phyloP scores from a whole-genome alignment of 768 basidiomycete species.

The Pholiota microspora region DNA sequence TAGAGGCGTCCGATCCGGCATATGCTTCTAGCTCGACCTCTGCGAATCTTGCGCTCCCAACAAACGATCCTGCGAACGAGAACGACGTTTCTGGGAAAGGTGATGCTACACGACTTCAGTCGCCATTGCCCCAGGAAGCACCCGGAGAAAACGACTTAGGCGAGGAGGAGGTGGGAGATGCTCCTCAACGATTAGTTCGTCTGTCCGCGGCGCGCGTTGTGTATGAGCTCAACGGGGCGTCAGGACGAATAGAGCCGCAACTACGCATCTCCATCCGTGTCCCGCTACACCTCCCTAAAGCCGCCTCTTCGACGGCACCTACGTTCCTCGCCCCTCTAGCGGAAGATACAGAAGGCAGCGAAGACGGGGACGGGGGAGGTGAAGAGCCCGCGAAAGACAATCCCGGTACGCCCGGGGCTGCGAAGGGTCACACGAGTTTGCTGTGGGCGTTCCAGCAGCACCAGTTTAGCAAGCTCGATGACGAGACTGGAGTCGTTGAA shows the following conservation, averaged over 20 bases:
- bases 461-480: slow-evolving; percentile 6
- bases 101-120: slow-evolving; percentile 7
- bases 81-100: neutral
- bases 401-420: neutral
- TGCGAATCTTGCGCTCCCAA: too few relatives aligned
- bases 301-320: neutral
- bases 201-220: slow-evolving; percentile 29
- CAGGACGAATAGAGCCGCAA: slow-evolving; percentile 53
- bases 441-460: slow-evolving; percentile 20
- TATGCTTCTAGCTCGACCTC: neutral
- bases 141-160: neutral
- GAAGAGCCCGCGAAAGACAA: slow-evolving; percentile 1
- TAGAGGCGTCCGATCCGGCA: slow-evolving; percentile 20
- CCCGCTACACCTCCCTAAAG: slow-evolving; percentile 7
- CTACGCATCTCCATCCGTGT: slow-evolving; percentile 47
- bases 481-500: neutral
- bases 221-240: slow-evolving; percentile 54
- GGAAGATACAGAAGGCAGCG: slow-evolving; percentile 9
- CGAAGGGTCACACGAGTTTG: slow-evolving; percentile 16
- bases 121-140: too few relatives aligned
- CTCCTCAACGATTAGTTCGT: neutral
- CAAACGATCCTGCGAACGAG: neutral
- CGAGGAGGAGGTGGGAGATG: neutral
- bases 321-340: neutral
- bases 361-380: neutral